phyloP scores from a whole-genome alignment of 2,329 filamentous ascomycete genomes.

The Ploettnerulaceae sp. region DNA sequence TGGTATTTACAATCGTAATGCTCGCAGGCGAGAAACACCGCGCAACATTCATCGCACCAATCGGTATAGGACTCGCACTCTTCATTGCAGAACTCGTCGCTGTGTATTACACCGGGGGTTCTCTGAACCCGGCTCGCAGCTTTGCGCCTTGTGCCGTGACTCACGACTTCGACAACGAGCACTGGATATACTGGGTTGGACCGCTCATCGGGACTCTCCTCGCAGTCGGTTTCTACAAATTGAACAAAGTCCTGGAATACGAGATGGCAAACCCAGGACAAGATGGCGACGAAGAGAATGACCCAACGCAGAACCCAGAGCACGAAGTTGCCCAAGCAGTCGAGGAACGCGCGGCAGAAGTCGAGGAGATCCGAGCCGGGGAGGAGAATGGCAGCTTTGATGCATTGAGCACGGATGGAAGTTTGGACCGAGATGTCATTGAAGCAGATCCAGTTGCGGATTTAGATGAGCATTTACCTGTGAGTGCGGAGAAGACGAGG shows the following conservation, averaged over 20 bases:
- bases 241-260: slow-evolving; percentile 49
- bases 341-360: slow-evolving; percentile 7
- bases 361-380: slow-evolving; percentile 10
- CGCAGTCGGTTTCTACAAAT: slow-evolving; percentile 45
- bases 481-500: neutral
- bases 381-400: slow-evolving; percentile 12
- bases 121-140: slow-evolving; percentile 42
- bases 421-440: neutral
- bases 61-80: slow-evolving; percentile 44
- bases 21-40: slow-evolving; percentile 39
- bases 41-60: slow-evolving; percentile 45
- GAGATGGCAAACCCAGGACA: slow-evolving; percentile 45
- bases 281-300: slow-evolving; percentile 41
- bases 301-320: slow-evolving; percentile 39
- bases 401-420: slow-evolving; percentile 4
- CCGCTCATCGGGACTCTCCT: slow-evolving; percentile 46
- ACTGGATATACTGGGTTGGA: slow-evolving; percentile 49
- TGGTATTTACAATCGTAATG: slow-evolving; percentile 48
- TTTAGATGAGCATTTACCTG: slow-evolving; percentile 5
- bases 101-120: slow-evolving; percentile 40
- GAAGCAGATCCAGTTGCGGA: slow-evolving; percentile 2
- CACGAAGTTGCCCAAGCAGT: slow-evolving; percentile 8
- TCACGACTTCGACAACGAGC: slow-evolving; percentile 39
- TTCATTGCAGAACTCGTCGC: slow-evolving; percentile 44
- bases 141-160: slow-evolving; percentile 45